Conservation (phyloP, 257 asterid genomes). For the Dorcoceras hygrometricum region DNA sequence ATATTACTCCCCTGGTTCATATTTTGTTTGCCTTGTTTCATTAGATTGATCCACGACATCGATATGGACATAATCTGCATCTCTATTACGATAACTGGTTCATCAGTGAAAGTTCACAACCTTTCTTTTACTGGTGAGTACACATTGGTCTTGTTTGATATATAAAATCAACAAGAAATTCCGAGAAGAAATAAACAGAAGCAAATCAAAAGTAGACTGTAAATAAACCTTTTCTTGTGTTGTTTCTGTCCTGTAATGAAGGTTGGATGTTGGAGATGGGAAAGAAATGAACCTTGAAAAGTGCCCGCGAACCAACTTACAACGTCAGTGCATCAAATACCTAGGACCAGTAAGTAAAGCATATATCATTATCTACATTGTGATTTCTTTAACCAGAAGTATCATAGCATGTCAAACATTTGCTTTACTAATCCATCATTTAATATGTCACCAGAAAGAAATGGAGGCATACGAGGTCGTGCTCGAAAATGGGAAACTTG, state of each 20-base stretch:
- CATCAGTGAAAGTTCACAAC: constrained; percentile 75
- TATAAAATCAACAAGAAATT: too few species aligned
- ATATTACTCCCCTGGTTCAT: background rate
- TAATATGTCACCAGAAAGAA: constrained; percentile 73
- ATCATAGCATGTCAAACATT: too few species aligned
- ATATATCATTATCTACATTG: too few species aligned
- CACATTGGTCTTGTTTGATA: too few species aligned
- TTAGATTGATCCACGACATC: constrained; percentile 97
- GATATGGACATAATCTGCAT: constrained; percentile 93
- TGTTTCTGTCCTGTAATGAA: constrained; percentile 17
- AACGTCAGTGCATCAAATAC: constrained; percentile 80
- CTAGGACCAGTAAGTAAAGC: constrained; percentile 93
- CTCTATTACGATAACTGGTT: constrained; percentile 84
- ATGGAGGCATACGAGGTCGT: constrained; percentile 72
- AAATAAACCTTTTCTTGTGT: too few species aligned
- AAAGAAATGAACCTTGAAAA: constrained; percentile 77
- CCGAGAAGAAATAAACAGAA: too few species aligned
- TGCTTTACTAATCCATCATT: too few species aligned
- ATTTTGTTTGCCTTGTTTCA: background rate
- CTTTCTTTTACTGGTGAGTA: constrained; percentile 92
- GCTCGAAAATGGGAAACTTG: constrained; percentile 62
- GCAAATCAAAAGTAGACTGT: too few species aligned
- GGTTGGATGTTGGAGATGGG: constrained; percentile 98
- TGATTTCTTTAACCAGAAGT: too few species aligned
- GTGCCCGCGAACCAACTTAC: constrained; percentile 67